Conservation (phyloP, 169 alveolate species). For the Plasmodium coatneyi region DNA sequence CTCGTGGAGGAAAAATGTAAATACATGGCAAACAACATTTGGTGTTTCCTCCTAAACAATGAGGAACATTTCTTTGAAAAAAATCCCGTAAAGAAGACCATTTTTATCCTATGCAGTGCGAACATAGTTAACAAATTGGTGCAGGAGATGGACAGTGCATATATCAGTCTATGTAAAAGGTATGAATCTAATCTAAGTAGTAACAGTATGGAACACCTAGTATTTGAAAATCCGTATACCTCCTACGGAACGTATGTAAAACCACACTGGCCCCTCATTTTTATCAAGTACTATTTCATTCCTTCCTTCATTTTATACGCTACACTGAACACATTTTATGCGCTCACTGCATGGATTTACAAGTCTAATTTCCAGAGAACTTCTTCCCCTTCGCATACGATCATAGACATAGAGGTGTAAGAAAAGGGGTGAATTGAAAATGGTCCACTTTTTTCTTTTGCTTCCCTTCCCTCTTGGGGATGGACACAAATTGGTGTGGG, state of each 20-base stretch:
- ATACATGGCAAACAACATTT: conserved; percentile 42
- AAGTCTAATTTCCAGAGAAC: conserved; percentile 32
- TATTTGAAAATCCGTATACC: conserved; percentile 49
- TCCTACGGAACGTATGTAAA: conserved; percentile 45
- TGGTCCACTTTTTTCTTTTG: not conserved
- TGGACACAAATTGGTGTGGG: too few species aligned
- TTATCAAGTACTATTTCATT: conserved; percentile 48
- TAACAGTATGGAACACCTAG: not conserved
- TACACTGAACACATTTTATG: conserved; percentile 17
- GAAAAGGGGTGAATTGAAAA: not conserved
- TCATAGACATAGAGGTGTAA: conserved; percentile 43
- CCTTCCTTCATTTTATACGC: conserved; percentile 53
- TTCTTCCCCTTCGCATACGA: not conserved
- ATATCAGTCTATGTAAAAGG: conserved; percentile 5
- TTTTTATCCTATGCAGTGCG: conserved; percentile 29
- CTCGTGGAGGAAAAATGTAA: conserved; percentile 54
- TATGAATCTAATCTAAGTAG: not conserved
- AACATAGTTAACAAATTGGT: conserved; percentile 13
- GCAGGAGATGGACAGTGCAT: conserved; percentile 17
- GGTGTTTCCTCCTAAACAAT: conserved; percentile 65
- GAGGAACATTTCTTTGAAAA: conserved; percentile 33
- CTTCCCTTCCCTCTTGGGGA: not conserved
- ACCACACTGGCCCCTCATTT: conserved; percentile 72
- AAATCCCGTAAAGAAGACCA: not conserved
- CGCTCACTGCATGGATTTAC: conserved; percentile 34